A percentile compares a stretch with the other conserved stretches of the same genome.
phyloP scores from a whole-genome alignment of 2,329 filamentous ascomycete genomes.

The Bretziella fagacearum region DNA sequence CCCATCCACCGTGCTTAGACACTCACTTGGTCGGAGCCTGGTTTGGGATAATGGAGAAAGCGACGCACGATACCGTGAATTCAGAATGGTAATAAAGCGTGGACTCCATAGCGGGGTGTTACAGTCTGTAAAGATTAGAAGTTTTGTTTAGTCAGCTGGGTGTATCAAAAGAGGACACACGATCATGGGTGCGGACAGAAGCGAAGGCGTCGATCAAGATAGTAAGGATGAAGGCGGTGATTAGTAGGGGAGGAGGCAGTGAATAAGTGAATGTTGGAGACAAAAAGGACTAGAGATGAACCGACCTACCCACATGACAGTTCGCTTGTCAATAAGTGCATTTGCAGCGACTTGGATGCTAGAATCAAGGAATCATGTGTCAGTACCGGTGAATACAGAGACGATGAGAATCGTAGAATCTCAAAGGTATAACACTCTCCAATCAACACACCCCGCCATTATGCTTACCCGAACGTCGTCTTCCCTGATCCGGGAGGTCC shows the following conservation, averaged over 20 bases:
- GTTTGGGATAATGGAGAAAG: background rate
- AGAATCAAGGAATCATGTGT: conserved; percentile 14
- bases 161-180: background rate
- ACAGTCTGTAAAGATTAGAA: conserved; percentile 24
- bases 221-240: background rate
- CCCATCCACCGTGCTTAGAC: conserved; percentile 11
- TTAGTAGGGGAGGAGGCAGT: background rate
- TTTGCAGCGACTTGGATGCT: conserved; percentile 56
- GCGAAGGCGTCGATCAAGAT: background rate
- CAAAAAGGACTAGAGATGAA: conserved; percentile 18
- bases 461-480: conserved; percentile 59
- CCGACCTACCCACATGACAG: conserved; percentile 72
- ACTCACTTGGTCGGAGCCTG: conserved; percentile 2
- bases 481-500: conserved; percentile 77
- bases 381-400: background rate
- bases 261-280: conserved; percentile 9
- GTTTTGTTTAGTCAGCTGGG: conserved; percentile 7
- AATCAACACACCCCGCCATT: conserved; percentile 14
- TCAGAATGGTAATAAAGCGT: conserved; percentile 18
- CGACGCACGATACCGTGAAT: conserved; percentile 6
- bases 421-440: background rate
- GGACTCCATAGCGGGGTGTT: conserved; percentile 26
- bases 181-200: background rate
- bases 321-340: conserved; percentile 40
- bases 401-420: background rate